These are phyloP conservation scores for Calonectria pseudoturangicola DNA, from an alignment of 2,329 filamentous ascomycete genomes.

Conservation along the genomic window DNA sequence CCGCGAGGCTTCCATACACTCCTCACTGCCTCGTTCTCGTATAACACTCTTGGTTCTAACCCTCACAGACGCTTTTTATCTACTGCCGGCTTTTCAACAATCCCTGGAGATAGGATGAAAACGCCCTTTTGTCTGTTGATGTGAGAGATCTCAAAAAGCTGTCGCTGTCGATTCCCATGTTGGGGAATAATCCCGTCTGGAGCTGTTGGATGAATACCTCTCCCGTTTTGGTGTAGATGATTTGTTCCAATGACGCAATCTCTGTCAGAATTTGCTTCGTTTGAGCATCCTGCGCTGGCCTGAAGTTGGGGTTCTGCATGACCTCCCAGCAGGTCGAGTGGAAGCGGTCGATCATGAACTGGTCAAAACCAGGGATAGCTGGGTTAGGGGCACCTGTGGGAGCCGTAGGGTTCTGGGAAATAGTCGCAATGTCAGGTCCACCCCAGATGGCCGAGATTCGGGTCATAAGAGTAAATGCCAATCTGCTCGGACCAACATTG, in stretches of 20 bases:
- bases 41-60: slow-evolving; percentile 59
- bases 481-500: slow-evolving; percentile 76
- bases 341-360: slow-evolving; percentile 92
- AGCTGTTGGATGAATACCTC: slow-evolving; percentile 84
- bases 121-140: slow-evolving; percentile 75
- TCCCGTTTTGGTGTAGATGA: slow-evolving; percentile 93
- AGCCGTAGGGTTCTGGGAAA: slow-evolving; percentile 70
- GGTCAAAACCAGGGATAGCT: slow-evolving; percentile 89
- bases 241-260: slow-evolving; percentile 90
- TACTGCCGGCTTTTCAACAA: slow-evolving; percentile 70
- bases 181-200: slow-evolving; percentile 77
- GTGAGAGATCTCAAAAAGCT: slow-evolving; percentile 77
- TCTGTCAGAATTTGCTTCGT: slow-evolving; percentile 91
- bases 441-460: slow-evolving; percentile 94
- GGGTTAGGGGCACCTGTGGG: slow-evolving; percentile 72
- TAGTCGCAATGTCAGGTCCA: slow-evolving; percentile 83
- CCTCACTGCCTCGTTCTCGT: slow-evolving; percentile 40
- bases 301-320: slow-evolving; percentile 85
- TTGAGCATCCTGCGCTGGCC: slow-evolving; percentile 87
- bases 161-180: slow-evolving; percentile 77
- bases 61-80: slow-evolving; percentile 21
- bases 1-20: slow-evolving; percentile 51
- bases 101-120: slow-evolving; percentile 78
- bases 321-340: slow-evolving; percentile 94
- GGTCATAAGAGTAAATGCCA: slow-evolving; percentile 88